Base-by-base conservation (phyloP, 2,329 filamentous ascomycete genomes). In the Nigrospora sphaerica region DNA sequence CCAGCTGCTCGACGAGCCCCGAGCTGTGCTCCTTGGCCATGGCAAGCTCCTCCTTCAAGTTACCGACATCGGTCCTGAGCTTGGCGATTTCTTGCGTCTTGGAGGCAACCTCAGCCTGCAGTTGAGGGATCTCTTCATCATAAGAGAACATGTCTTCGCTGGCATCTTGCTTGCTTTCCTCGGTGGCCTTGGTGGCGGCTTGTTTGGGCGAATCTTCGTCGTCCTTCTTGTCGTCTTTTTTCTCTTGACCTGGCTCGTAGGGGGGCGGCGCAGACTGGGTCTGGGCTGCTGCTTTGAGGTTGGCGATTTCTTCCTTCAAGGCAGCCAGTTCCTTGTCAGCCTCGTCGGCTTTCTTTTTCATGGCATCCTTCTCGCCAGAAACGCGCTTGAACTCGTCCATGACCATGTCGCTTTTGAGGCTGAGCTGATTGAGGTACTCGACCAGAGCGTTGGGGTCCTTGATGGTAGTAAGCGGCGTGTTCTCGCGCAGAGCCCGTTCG, bases 381-480 rank as follows among this genome's bases (percentile, higher is more conserved):
- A 97, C 82, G 12, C 89, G 78, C 68, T 95, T 96, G 47, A 96
- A 73, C 66, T 98, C 93, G 39, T 95, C 86, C 79, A 95, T 84
- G 3, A 95, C 83, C 87, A 98, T 95, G 57, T 95, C 88, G 37
- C 85, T 84, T 60, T 95, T 92, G 45, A 91, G 66, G 50, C 84
- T 92, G 36, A 95, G 69, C 64, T 96, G 89, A 55, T 85, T 89
- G 28, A 98, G 74, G 59, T 96, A 98, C 65, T 97, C 92, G 7
- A 90, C 79, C 32, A 98, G 74, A 2, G 90, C 85, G 45, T 81
- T 80, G 0, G 92, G 88, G 49, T 98, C 93, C 55, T 75, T 77
- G 56, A 98, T 95, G 14, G 89, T 92, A 5, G 88, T 87, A 33
- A 97, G 72, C 3, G 93, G 92, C 0, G 93, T 98, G 57, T 95